phyloP scores from a whole-genome alignment of 208 protist genomes.

The Acanthamoeba triangularis region DNA sequence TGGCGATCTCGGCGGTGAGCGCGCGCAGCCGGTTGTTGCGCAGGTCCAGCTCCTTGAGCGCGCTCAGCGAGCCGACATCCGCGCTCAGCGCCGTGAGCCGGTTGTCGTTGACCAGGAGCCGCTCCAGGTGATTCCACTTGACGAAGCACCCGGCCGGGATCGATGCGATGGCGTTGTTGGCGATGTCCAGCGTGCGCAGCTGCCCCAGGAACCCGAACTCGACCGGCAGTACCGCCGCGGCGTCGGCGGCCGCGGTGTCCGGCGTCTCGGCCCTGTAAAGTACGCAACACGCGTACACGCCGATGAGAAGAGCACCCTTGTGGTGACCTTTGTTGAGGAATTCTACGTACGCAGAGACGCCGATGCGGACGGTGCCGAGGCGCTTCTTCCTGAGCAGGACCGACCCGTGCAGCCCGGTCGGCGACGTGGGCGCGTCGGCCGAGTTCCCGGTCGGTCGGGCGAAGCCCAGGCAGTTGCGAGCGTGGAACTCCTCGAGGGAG shows the following conservation, averaged over 20 bases:
- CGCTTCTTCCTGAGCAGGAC: neutral
- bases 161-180: constrained; percentile 2
- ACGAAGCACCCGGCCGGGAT: neutral
- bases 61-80: neutral
- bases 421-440: neutral
- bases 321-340: too few relatives aligned
- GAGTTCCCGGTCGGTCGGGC: neutral
- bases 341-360: too few relatives aligned
- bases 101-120: neutral
- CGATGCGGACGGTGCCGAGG: too few relatives aligned
- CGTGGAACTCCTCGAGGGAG: constrained; percentile 2
- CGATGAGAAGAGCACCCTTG: too few relatives aligned
- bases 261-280: too few relatives aligned
- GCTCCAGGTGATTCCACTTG: neutral
- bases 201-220: neutral
- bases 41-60: neutral
- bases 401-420: neutral
- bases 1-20: neutral
- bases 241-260: too few relatives aligned
- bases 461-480: constrained; percentile 15
- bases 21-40: neutral
- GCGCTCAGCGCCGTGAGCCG: neutral
- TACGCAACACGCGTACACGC: too few relatives aligned
- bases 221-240: neutral
- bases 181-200: neutral